Conservation (phyloP, 441 rosid species). For the Rhodomyrtus psidioides region DNA sequence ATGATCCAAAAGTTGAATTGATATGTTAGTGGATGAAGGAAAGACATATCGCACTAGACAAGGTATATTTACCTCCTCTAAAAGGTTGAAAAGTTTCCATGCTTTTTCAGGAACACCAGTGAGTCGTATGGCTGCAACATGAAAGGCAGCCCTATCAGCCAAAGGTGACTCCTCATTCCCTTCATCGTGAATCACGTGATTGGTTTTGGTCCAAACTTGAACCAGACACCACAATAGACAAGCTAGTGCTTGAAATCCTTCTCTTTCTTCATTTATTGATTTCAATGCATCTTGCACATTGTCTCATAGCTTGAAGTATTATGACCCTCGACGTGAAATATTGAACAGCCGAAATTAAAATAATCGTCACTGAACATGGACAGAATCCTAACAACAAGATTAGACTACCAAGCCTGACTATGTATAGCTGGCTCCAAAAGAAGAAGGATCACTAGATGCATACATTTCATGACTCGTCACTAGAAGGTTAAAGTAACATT, state of each 20-base stretch:
- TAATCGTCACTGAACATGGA: neutral
- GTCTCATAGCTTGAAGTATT: neutral
- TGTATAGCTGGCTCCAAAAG: neutral
- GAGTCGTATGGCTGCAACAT: conserved; percentile 84
- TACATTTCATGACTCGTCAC: neutral
- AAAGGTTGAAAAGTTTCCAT: conserved; percentile 69
- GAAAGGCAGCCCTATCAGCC: conserved; percentile 85
- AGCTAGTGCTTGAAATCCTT: conserved; percentile 65
- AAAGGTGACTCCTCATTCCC: conserved; percentile 39
- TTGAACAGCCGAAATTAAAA: neutral
- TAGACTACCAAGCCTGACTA: neutral
- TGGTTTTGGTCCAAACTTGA: conserved; percentile 70
- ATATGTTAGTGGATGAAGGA: neutral
- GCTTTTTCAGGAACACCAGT: conserved; percentile 86
- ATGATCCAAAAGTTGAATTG: neutral
- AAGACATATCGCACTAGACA: neutral
- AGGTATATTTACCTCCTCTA: conserved; percentile 59
- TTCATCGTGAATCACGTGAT: conserved; percentile 39
- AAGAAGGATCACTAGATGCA: no score
- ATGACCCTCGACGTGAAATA: neutral
- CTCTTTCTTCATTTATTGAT: neutral
- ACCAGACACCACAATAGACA: conserved; percentile 70
- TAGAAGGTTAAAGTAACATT: neutral
- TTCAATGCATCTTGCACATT: neutral
- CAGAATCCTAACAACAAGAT: neutral